Conservation (phyloP, 306 rosid species). For the Ceratonia siliqua region DNA sequence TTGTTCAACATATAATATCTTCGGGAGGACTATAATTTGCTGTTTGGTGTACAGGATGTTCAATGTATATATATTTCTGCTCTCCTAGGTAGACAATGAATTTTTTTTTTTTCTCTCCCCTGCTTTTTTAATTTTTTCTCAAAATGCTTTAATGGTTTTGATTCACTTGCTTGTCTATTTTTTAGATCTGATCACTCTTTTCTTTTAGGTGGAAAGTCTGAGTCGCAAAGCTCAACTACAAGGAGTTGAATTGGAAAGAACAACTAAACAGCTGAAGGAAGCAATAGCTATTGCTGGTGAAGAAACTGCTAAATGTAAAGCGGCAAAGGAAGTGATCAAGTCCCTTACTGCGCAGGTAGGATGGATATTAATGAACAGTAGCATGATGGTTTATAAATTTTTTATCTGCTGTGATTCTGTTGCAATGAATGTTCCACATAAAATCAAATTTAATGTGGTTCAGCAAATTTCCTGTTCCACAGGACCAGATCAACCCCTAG, state of each 20-base stretch:
- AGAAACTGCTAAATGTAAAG: constrained; percentile 89
- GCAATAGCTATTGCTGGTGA: constrained; percentile 87
- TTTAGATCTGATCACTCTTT: constrained; percentile 32
- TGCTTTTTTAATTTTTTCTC: background rate
- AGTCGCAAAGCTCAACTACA: constrained; percentile 86
- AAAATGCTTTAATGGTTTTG: constrained; percentile 2
- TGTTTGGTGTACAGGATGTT: constrained; percentile 15
- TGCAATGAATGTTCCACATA: background rate
- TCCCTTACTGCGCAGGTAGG: constrained; percentile 96
- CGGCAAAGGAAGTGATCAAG: constrained; percentile 97
- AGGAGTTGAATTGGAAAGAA: constrained; percentile 89
- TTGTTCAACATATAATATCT: background rate
- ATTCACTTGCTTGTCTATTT: constrained; percentile 30
- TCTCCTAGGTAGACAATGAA: constrained; percentile 5
- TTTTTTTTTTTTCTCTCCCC: background rate
- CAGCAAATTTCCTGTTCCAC: background rate
- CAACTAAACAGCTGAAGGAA: constrained; percentile 90
- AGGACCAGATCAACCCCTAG: background rate
- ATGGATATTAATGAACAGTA: constrained; percentile 17
- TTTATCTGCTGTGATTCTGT: background rate
- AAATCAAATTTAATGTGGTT: background rate
- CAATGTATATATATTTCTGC: constrained; percentile 2
- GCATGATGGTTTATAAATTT: background rate
- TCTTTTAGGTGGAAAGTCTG: constrained; percentile 80
- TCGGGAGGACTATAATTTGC: background rate